Conservation (phyloP, 108 stramenopile species). For the Conticribra guillardii region DNA sequence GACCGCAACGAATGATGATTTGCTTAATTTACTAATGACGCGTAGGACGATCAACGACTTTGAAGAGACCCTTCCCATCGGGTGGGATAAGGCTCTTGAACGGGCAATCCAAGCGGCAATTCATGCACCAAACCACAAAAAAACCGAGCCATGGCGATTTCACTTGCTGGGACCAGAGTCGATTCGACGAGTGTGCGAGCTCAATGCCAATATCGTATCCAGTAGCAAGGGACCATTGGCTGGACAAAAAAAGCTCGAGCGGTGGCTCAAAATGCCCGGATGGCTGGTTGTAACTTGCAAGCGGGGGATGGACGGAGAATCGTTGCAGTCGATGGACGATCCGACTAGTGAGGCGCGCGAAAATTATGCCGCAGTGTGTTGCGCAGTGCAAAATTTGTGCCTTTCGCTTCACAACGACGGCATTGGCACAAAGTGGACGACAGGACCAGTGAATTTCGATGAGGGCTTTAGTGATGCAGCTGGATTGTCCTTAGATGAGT, state of each 20-base stretch:
- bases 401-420: conserved; percentile 51
- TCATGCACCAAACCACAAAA: conserved; percentile 61
- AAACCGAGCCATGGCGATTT: conserved; percentile 65
- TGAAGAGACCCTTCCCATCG: conserved; percentile 27
- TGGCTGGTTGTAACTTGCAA: conserved; percentile 62
- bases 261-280: conserved; percentile 59
- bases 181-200: conserved; percentile 43
- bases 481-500: conserved; percentile 42
- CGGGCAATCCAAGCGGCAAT: conserved; percentile 49
- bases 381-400: conserved; percentile 62
- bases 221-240: conserved; percentile 34
- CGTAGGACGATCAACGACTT: conserved; percentile 58
- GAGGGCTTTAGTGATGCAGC: conserved; percentile 34
- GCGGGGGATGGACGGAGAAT: conserved; percentile 8
- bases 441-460: conserved; percentile 64
- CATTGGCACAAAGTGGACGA: conserved; percentile 69
- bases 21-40: too few relatives aligned
- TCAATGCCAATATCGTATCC: conserved; percentile 47
- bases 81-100: conserved; percentile 42
- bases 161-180: conserved; percentile 52
- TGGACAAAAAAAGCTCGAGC: conserved; percentile 34
- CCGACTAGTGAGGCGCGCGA: conserved; percentile 47
- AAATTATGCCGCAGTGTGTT: conserved; percentile 66
- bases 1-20: too few relatives aligned
- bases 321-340: conserved; percentile 24